Evolutionary conservation across 2,329 filamentous ascomycete genomes (phyloP).

Genomic region (Pseudocercospora pini-densiflorae): DNA sequence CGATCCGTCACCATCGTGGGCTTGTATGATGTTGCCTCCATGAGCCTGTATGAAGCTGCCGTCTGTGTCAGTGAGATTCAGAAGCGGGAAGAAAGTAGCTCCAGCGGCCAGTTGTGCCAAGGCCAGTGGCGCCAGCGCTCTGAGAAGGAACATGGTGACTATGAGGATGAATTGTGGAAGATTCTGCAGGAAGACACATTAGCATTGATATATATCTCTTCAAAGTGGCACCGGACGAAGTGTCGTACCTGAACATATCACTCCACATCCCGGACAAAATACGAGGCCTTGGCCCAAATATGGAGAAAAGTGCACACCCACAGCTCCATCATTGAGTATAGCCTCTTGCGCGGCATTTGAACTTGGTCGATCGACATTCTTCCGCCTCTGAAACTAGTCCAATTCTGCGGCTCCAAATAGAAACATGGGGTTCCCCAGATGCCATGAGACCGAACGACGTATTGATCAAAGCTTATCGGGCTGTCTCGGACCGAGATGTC

Average conservation of each 20-base stretch:
- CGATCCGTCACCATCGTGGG: conserved; percentile 49
- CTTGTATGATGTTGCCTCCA: conserved; percentile 66
- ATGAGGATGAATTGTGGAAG: not conserved
- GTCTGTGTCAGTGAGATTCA: conserved; percentile 36
- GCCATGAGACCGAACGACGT: not conserved
- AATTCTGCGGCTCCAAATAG: not conserved
- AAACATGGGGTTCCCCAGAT: not conserved
- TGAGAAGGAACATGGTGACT: conserved; percentile 7
- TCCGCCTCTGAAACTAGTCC: not conserved
- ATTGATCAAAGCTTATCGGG: not conserved
- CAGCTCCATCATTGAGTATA: not conserved
- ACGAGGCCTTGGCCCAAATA: conserved; percentile 6
- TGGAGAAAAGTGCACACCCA: not conserved
- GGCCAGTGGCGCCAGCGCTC: conserved; percentile 2
- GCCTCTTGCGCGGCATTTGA: not conserved
- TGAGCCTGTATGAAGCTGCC: conserved; percentile 68
- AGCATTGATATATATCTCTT: not conserved
- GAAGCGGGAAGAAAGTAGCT: conserved; percentile 33
- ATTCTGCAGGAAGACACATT: not conserved
- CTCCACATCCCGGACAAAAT: conserved; percentile 14
- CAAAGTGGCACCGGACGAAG: not conserved
- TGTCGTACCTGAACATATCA: not conserved
- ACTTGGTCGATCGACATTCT: conserved; percentile 1
- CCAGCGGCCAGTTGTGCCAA: conserved; percentile 15
- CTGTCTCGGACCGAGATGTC: conserved; percentile 1